Conservation (phyloP, 129 eudicot genomes). For the Kitagawia praeruptora region DNA sequence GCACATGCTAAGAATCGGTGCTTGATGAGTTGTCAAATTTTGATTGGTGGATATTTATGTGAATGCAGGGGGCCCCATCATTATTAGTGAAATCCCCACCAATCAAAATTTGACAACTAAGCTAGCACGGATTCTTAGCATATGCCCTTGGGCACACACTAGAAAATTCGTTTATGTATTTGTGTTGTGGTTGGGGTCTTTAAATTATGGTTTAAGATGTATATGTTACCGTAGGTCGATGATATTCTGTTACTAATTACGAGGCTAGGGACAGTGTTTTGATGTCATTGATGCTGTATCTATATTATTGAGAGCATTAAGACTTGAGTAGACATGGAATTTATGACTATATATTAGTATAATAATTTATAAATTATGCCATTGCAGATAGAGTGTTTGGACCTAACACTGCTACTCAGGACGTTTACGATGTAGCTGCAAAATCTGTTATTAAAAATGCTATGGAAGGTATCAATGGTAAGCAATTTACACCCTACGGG, state of each 20-base stretch:
- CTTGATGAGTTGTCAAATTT: too few species aligned
- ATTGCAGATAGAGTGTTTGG: conserved; percentile 85
- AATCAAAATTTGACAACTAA: too few species aligned
- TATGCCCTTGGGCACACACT: too few species aligned
- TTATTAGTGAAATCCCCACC: too few species aligned
- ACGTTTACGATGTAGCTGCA: conserved; percentile 93
- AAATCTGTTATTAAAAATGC: conserved; percentile 88
- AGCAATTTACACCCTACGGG: conserved; percentile 2
- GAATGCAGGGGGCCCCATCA: too few species aligned
- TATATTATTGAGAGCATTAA: background rate
- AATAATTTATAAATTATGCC: background rate
- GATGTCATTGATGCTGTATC: background rate
- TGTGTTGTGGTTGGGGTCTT: too few species aligned
- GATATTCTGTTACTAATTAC: background rate
- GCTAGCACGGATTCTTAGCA: too few species aligned
- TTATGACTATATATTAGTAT: background rate
- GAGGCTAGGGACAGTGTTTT: background rate
- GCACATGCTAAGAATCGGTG: too few species aligned
- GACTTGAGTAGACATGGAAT: background rate
- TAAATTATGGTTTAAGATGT: background rate
- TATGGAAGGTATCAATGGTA: conserved; percentile 97
- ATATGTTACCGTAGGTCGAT: background rate
- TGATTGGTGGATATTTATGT: too few species aligned
- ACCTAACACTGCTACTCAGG: conserved; percentile 61
- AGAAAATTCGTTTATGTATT: too few species aligned